Conservation (phyloP, 129 eudicot genomes). For the Heracleum sosnowskyi region DNA sequence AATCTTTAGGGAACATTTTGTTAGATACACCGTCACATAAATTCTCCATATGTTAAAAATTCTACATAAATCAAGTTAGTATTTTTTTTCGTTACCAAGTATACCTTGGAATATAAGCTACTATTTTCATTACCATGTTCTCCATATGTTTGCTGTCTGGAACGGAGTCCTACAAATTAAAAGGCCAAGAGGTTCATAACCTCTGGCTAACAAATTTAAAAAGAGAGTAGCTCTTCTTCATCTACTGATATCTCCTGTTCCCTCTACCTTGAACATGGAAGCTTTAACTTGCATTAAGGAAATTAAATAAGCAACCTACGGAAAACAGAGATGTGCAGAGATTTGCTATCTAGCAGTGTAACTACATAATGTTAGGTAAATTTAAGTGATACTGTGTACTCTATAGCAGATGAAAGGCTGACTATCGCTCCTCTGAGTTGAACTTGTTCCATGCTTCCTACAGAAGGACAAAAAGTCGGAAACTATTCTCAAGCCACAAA, state of each 20-base stretch:
- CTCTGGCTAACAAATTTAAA: background rate
- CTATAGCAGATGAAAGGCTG: background rate
- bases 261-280: background rate
- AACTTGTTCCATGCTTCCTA: slow-evolving; percentile 98
- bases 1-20: background rate
- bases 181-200: background rate
- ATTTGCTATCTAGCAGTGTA: slow-evolving; percentile 1
- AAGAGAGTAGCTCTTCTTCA: background rate
- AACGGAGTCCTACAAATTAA: background rate
- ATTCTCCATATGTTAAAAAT: no score
- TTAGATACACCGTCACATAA: no score
- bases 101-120: background rate
- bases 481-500: background rate
- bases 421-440: slow-evolving; percentile 85
- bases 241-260: background rate
- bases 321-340: background rate
- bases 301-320: background rate
- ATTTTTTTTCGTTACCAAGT: slow-evolving; percentile 34
- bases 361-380: slow-evolving; percentile 7
- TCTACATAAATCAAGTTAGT: slow-evolving; percentile 59
- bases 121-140: background rate
- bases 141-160: background rate
- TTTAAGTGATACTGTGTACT: background rate
- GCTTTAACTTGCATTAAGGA: background rate
- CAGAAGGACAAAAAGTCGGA: background rate